Base-by-base conservation (phyloP, 805 yeast species). In the Saccharomyces paradoxus region DNA sequence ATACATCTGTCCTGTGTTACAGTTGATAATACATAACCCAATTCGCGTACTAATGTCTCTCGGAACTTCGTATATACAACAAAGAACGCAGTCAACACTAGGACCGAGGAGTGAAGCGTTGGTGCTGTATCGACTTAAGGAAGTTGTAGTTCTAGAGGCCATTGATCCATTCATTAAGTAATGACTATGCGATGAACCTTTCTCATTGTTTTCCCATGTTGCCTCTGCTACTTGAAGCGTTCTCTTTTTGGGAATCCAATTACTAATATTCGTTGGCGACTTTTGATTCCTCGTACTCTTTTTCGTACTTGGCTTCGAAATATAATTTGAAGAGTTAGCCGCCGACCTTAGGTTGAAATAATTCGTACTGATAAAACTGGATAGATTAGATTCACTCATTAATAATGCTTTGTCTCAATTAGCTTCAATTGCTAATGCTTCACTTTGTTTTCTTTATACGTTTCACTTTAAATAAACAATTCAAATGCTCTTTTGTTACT, bases 1-100 rank as follows among this genome's bases (percentile, higher is more conserved):
- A 1, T 64, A 65, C 54, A 77, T 53, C 37, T 66, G 71, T 3
- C 78, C 79, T 0, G 75, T 73, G 32, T 63, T 68, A 13, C 70
- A 60, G 51, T 73, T 67, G 4, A 75, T 53, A 46, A 75, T 67
- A 49, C 78, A 75, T 4, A 76, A 51, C 2, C 81, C 81, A 8
- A 78, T 70, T 29, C 60, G 57, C 2, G 71, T 58, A 2, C 57
- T 57, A 5, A 66, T 62, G 41, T 61, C 57, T 37, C 60, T 65
- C 2, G 66, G 56, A 8, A 59, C 53, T 49, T 71, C 74, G 54
- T 55, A 67, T 6, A 71, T 50, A 4, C 67, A 54, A 49, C 70
- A 68, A 6, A 71, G 44, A 7, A 68, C 60, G 12, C 60, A 60
- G 8, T 62, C 56, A 10, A 17, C 13, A 4, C 56, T 24, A 53